Evolutionary conservation across 2,329 filamentous ascomycete species (phyloP).

Genomic region (Thielaviopsis ethacetica): DNA sequence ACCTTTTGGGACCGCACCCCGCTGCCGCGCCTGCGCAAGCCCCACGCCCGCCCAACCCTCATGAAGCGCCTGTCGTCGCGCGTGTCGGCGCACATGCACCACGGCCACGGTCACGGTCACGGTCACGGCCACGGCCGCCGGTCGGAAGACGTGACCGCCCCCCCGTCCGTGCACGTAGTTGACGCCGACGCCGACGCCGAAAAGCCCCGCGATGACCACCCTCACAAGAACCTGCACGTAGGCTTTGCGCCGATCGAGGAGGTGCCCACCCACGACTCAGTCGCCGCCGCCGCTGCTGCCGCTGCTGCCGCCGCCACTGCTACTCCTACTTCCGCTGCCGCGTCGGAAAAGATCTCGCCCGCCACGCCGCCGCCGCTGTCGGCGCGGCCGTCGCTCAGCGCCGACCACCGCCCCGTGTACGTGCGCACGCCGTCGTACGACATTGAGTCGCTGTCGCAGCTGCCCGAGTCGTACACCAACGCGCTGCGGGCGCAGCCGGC

Average conservation of each 20-base stretch:
- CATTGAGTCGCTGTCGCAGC: constrained; percentile 5
- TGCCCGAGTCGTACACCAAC: constrained; percentile 46
- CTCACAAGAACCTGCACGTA: constrained; percentile 19
- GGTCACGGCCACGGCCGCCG: neutral
- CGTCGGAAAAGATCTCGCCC: neutral
- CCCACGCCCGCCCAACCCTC: constrained; percentile 27
- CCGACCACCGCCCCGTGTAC: constrained; percentile 1
- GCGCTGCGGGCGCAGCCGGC: constrained; percentile 49
- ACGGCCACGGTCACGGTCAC: constrained; percentile 3
- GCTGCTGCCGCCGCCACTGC: neutral
- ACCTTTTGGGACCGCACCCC: constrained; percentile 90
- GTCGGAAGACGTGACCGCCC: neutral
- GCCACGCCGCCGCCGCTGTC: neutral
- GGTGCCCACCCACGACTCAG: neutral
- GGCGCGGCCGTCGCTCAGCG: neutral
- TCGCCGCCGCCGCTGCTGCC: neutral
- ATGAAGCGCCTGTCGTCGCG: constrained; percentile 32
- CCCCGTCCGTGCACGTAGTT: too few species aligned
- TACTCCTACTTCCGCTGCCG: too few species aligned
- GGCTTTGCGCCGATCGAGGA: constrained; percentile 17
- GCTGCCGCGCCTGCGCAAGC: constrained; percentile 21
- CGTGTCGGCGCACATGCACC: constrained; percentile 14
- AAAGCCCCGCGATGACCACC: constrained; percentile 6
- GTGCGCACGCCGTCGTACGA: constrained; percentile 9
- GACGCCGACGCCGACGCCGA: neutral